A percentile compares a stretch with the other conserved stretches of the same genome.
Conservation (phyloP, 305 asterid genomes). For the Euphrasia arctica region DNA sequence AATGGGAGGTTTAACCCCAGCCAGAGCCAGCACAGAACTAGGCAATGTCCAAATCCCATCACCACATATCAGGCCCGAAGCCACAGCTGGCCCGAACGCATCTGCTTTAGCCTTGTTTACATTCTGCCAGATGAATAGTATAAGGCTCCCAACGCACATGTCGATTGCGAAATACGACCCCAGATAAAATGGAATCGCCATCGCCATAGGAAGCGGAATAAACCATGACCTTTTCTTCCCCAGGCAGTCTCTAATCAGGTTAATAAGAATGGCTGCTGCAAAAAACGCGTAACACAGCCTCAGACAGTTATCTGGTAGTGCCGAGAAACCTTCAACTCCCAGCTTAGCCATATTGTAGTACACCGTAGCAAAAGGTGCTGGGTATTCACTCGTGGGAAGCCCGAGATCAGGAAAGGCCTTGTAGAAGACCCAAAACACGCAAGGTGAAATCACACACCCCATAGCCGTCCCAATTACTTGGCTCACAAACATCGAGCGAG, state of each 20-base stretch:
- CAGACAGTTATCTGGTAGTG: conserved; percentile 51
- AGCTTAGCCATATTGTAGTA: conserved; percentile 50
- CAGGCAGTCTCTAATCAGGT: conserved; percentile 31
- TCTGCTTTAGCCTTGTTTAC: conserved; percentile 41
- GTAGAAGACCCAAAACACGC: conserved; percentile 57
- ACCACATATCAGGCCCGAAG: conserved; percentile 62
- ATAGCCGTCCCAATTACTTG: conserved; percentile 59
- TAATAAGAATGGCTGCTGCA: conserved; percentile 42
- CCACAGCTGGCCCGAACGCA: conserved; percentile 52
- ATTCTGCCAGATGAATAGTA: conserved; percentile 48
- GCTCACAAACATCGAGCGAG: conserved; percentile 63
- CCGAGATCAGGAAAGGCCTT: conserved; percentile 48
- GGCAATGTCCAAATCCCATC: conserved; percentile 62
- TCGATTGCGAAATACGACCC: conserved; percentile 62
- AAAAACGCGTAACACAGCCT: conserved; percentile 43
- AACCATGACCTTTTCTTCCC: conserved; percentile 36
- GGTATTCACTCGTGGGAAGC: conserved; percentile 30
- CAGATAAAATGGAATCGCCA: conserved; percentile 59
- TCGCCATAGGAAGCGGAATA: conserved; percentile 57
- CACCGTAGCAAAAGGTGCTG: conserved; percentile 48
- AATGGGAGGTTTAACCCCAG: conserved; percentile 50
- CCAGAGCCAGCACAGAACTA: conserved; percentile 41
- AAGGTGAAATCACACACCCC: conserved; percentile 52
- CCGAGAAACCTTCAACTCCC: conserved; percentile 59
- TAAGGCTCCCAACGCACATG: conserved; percentile 59